phyloP scores from a whole-genome alignment of 306 rosid species.

The Senna siamea region DNA sequence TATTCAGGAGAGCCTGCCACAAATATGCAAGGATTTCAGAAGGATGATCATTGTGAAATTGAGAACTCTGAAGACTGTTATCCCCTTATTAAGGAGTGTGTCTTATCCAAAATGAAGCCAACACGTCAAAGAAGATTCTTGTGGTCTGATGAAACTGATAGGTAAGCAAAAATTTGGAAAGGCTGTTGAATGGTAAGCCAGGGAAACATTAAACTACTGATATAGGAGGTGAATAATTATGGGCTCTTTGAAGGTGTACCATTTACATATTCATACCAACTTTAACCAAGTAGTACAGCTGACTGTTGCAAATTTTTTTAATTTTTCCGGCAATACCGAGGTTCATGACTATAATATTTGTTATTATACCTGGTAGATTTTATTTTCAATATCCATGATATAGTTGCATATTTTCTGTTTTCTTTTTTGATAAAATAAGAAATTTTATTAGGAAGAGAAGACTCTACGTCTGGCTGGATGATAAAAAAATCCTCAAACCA shows the following conservation, averaged over 20 bases:
- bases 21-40: conserved; percentile 48
- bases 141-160: conserved; percentile 90
- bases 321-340: conserved; percentile 18
- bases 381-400: not conserved
- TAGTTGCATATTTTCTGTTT: not conserved
- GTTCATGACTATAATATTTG: not conserved
- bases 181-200: conserved; percentile 23
- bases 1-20: conserved; percentile 45
- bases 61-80: conserved; percentile 48
- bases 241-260: conserved; percentile 30
- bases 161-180: conserved; percentile 55
- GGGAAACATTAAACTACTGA: conserved; percentile 17
- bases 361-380: not conserved
- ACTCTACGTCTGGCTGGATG: not conserved
- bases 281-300: conserved; percentile 28
- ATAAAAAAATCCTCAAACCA: not conserved
- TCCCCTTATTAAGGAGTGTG: conserved; percentile 51
- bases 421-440: not conserved
- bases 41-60: conserved; percentile 48
- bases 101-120: conserved; percentile 61
- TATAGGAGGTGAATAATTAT: conserved; percentile 20
- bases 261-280: conserved; percentile 31
- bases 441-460: not conserved
- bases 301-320: conserved; percentile 21
- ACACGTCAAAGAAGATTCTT: conserved; percentile 70